These are phyloP conservation scores for Eimeria necatrix DNA, from an alignment of 169 alveolate species.

Conservation along the genomic window DNA sequence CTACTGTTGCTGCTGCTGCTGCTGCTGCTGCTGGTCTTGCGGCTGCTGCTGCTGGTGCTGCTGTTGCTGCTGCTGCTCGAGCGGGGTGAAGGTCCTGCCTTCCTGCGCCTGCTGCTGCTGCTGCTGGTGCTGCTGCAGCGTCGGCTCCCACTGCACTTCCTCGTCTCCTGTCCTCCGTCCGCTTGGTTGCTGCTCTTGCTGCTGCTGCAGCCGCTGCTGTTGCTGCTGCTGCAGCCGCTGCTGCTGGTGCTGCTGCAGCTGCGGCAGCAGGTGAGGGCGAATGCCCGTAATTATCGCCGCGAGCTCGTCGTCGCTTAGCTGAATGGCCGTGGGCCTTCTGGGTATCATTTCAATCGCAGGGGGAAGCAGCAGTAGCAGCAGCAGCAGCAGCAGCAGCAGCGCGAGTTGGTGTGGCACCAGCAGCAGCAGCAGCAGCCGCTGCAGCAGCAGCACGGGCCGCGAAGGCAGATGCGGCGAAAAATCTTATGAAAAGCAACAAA, in stretches of 20 bases:
- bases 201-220: constrained; percentile 20
- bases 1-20: background rate
- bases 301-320: constrained; percentile 29
- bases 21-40: background rate
- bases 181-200: background rate
- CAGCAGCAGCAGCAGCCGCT: constrained; percentile 40
- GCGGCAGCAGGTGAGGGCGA: constrained; percentile 42
- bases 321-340: background rate
- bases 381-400: background rate
- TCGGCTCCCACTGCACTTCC: background rate
- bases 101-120: constrained; percentile 24
- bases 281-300: constrained; percentile 13
- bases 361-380: constrained; percentile 3
- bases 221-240: constrained; percentile 22
- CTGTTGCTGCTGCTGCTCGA: background rate
- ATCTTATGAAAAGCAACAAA: background rate
- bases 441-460: too few relatives aligned
- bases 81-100: background rate
- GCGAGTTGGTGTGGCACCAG: too few relatives aligned
- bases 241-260: constrained; percentile 39
- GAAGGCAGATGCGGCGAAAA: too few relatives aligned
- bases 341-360: constrained; percentile 36
- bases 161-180: background rate
- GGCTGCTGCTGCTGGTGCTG: background rate
- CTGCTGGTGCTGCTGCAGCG: constrained; percentile 22